phyloP scores from a whole-genome alignment of 352 stramenopile genomes.

The Pythium graminicola region DNA sequence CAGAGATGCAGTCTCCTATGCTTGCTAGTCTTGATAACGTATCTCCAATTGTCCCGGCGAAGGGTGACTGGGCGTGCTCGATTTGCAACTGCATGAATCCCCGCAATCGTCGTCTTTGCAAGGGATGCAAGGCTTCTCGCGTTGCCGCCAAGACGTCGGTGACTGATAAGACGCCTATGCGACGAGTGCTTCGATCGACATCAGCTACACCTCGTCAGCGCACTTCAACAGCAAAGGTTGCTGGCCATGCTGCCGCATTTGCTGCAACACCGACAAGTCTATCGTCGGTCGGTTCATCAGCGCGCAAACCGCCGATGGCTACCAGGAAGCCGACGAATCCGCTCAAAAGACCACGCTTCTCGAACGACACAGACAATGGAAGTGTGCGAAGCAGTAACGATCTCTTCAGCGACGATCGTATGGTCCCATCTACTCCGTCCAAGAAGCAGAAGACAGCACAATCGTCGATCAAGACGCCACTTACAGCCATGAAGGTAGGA shows the following conservation, averaged over 20 bases:
- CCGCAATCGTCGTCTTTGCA: constrained; percentile 38
- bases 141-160: constrained; percentile 20
- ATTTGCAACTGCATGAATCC: constrained; percentile 49
- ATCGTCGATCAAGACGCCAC: background rate
- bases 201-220: constrained; percentile 6
- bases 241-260: background rate
- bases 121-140: constrained; percentile 31
- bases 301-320: background rate
- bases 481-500: constrained; percentile 9
- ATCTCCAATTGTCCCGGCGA: constrained; percentile 8
- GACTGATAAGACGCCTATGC: constrained; percentile 4
- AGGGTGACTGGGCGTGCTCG: constrained; percentile 45
- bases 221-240: background rate
- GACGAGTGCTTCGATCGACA: background rate
- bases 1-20: background rate
- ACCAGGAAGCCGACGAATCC: constrained; percentile 1
- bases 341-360: constrained; percentile 13
- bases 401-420: constrained; percentile 4
- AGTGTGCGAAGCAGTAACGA: constrained; percentile 13
- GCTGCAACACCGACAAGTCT: background rate
- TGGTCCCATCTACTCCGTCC: constrained; percentile 4
- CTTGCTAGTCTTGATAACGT: constrained; percentile 1
- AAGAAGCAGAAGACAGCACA: constrained; percentile 13
- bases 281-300: background rate
- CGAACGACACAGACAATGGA: constrained; percentile 4